Conservation (phyloP, 2,329 filamentous ascomycete genomes). For the Aspergillus fructus region DNA sequence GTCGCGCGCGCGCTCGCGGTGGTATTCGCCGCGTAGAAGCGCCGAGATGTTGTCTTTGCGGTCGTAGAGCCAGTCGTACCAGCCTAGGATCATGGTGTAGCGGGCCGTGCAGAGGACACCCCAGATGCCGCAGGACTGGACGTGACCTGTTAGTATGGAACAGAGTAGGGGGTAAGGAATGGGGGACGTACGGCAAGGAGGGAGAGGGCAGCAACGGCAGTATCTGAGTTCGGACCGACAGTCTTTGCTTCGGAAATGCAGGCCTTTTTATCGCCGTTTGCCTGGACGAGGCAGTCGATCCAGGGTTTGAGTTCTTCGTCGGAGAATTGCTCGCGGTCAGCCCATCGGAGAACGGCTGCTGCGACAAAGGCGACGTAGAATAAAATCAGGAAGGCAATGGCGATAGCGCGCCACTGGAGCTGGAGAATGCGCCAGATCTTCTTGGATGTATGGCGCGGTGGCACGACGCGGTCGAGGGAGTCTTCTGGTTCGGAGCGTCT, state of each 20-base stretch:
- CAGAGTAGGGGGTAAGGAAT: no score
- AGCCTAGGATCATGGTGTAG: slow-evolving; percentile 3
- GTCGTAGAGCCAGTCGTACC: not conserved
- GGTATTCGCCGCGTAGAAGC: not conserved
- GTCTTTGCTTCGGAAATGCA: not conserved
- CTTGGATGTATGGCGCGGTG: not conserved
- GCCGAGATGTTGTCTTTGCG: not conserved
- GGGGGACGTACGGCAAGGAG: slow-evolving; percentile 2
- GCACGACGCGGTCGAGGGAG: not conserved
- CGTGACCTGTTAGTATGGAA: no score
- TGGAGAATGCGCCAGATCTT: not conserved
- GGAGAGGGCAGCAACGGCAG: not conserved
- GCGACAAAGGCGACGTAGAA: slow-evolving; percentile 1
- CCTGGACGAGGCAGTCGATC: not conserved
- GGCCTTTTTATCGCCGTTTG: not conserved
- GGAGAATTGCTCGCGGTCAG: not conserved
- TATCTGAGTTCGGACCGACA: not conserved
- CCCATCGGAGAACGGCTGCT: not conserved
- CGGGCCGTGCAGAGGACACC: slow-evolving; percentile 4
- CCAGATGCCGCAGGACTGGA: slow-evolving; percentile 2
- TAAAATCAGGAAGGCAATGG: not conserved
- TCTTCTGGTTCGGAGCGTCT: not conserved
- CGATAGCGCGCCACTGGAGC: slow-evolving; percentile 6
- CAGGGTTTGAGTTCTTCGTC: not conserved
- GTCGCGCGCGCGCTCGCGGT: not conserved